phyloP scores from a whole-genome alignment of 1,284 basidiomycete genomes.

The Ustilago sp. region DNA sequence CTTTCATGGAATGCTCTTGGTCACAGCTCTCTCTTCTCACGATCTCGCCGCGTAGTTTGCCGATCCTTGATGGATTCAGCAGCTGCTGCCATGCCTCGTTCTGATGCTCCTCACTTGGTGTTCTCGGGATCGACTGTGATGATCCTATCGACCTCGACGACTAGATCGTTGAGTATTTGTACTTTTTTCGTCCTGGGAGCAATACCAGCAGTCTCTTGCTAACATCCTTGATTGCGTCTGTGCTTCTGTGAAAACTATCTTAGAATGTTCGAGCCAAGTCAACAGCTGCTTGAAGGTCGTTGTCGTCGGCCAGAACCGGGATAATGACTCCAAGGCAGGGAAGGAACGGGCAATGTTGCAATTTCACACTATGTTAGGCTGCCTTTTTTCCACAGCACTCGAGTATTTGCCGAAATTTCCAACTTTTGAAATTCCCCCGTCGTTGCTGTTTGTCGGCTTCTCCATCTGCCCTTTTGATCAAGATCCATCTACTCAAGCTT shows the following conservation, averaged over 20 bases:
- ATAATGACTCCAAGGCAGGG: background rate
- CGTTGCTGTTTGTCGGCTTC: background rate
- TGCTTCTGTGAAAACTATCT: background rate
- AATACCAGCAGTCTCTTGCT: constrained; percentile 1
- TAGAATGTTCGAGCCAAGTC: background rate
- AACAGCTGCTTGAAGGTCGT: background rate
- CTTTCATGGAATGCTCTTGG: constrained; percentile 2
- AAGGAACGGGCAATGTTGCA: background rate
- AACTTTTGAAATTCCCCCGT: background rate
- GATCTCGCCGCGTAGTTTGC: background rate
- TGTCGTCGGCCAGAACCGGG: background rate
- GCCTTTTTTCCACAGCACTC: background rate
- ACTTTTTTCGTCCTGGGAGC: background rate
- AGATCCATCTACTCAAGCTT: background rate
- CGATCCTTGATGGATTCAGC: background rate
- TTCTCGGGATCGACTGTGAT: background rate
- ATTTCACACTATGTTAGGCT: background rate
- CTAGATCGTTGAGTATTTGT: constrained; percentile 14
- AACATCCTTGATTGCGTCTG: background rate
- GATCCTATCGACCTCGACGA: background rate
- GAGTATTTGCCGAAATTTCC: background rate
- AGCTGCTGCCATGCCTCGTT: background rate
- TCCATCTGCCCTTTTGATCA: background rate
- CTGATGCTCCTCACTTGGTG: background rate
- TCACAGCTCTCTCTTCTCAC: background rate